phyloP scores from a whole-genome alignment of 2,329 filamentous ascomycete genomes.

The Fusarium gaditjirri region DNA sequence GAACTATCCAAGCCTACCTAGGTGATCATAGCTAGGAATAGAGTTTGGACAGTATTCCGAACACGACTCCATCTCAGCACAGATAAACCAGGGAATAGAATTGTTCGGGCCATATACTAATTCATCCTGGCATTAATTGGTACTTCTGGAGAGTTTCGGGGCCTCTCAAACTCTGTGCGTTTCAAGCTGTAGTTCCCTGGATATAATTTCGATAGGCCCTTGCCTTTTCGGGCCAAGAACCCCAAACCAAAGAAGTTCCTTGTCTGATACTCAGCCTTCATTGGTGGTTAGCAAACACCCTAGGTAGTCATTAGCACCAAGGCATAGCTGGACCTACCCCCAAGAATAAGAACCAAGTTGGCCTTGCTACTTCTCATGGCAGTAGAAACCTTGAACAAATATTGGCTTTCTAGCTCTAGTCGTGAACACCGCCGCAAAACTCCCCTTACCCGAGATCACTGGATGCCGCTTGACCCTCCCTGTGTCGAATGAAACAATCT shows the following conservation, averaged over 20 bases:
- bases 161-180: conserved; percentile 11
- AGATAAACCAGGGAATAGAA: background rate
- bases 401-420: background rate
- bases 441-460: background rate
- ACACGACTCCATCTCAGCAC: background rate
- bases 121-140: background rate
- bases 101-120: background rate
- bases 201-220: background rate
- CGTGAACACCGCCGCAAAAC: background rate
- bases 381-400: background rate
- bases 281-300: conserved; percentile 15
- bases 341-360: background rate
- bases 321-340: background rate
- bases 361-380: background rate
- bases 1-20: background rate
- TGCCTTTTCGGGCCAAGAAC: background rate
- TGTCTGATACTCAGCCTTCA: conserved; percentile 7
- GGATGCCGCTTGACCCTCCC: background rate
- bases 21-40: background rate
- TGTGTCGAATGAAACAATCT: conserved; percentile 22
- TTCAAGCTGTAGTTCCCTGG: conserved; percentile 16
- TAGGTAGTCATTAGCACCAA: background rate
- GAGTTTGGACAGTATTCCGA: background rate
- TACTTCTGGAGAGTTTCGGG: background rate
- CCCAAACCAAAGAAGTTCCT: conserved; percentile 3